Evolutionary conservation across 148 eudicot genomes (phyloP).

Genomic region (Vaccinium darrowii): DNA sequence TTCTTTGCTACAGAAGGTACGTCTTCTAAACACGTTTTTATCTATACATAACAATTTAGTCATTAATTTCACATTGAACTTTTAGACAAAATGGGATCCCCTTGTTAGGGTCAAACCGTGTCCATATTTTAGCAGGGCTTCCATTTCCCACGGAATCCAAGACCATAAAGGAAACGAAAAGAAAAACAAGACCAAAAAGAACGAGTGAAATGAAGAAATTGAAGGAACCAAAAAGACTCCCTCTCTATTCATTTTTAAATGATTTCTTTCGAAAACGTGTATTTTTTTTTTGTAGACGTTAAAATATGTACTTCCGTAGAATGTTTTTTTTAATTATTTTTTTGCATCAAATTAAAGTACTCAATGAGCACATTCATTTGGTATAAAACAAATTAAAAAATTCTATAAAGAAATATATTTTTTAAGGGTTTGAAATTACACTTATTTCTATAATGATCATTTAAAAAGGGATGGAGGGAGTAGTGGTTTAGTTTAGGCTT

Average conservation of each 20-base stretch:
- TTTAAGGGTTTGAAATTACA: no score
- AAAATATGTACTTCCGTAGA: no score
- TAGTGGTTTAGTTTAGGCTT: background rate
- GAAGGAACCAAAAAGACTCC: background rate
- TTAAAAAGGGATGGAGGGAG: no score
- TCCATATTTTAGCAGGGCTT: background rate
- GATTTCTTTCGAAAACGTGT: no score
- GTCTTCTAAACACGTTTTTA: background rate
- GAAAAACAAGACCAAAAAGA: background rate
- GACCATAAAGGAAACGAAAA: background rate
- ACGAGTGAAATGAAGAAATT: background rate
- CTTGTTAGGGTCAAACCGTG: background rate
- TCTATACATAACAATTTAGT: background rate
- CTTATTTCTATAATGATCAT: no score
- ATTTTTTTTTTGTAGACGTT: no score
- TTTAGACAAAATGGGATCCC: background rate
- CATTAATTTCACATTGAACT: background rate
- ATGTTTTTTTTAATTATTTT: no score
- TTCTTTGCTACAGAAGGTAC: slow-evolving; percentile 34
- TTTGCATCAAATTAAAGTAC: no score
- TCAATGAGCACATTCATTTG: no score
- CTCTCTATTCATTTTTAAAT: no score
- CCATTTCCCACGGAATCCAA: background rate
- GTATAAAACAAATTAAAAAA: no score
- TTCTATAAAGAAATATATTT: no score